Base-by-base conservation (phyloP, 2,329 filamentous ascomycete genomes). In the Paecilomyces niveus region DNA sequence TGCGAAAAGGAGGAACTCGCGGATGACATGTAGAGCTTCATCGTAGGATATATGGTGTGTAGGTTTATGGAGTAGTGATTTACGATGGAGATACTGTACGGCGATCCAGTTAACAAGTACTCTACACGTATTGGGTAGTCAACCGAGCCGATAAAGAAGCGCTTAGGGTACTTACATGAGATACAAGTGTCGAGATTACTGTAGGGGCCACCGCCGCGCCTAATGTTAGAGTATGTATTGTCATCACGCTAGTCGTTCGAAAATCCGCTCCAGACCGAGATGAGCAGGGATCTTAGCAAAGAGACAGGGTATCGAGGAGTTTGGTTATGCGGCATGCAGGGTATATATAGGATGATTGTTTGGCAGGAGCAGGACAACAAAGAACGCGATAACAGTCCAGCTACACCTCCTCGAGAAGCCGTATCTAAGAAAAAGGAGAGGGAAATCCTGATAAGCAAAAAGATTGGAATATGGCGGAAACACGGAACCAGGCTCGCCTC, bases 1-100 rank as follows among this genome's bases (percentile, higher is more conserved):
- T 3, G 92, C 88, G 73, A 92, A 94, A 50, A 84, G 75, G 35
- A 99, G 83, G 73, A 99, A 97, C 35, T 88, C 85, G 54, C 92
- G 89, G 66, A 97, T 88, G 55, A 99, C 82, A 63, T 90, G 85
- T 13, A 99, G 82, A 39, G 92, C 93, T 76, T 97, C 90, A 70
- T 97, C 90, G 76, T 99, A 99, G 56, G 92, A 92, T 58, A 99
- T 86, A 72, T 96, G 90, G 1, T 89, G 89, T 1, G 90, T 96
- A 0, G 93, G 93, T 62, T 92, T 92, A 63, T 92, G 81, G 61
- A 83, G 85, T 31, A 88, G 81, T 1, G 85, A 83, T 68, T 89
- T 89, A 63, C 89, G 87, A 68, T 96, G 89, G 61, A 96, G 80
- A 74, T 94, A 97, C 89, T 94, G 68, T 57, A 57, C 39, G 55